Conservation (phyloP, 331 rosid genomes). For the Rosa hybrid region DNA sequence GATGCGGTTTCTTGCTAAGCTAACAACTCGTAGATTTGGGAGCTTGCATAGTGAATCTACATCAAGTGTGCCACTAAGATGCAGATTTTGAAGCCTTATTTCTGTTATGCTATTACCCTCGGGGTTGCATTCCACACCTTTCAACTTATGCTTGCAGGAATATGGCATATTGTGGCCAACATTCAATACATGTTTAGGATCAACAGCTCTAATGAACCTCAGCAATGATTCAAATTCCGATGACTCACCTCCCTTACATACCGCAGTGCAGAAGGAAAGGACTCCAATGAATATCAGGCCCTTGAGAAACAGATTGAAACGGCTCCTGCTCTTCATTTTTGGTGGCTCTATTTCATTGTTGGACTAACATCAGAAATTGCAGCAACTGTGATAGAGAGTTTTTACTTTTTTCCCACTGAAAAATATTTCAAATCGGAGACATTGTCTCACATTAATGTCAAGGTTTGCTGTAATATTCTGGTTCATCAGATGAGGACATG, state of each 20-base stretch:
- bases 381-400: neutral
- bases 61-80: conserved; percentile 59
- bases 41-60: conserved; percentile 60
- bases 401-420: neutral
- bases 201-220: conserved; percentile 35
- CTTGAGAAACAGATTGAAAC: conserved; percentile 22
- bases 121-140: conserved; percentile 44
- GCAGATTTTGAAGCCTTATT: conserved; percentile 53
- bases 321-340: conserved; percentile 31
- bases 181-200: conserved; percentile 30
- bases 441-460: neutral
- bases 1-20: conserved; percentile 56
- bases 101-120: conserved; percentile 39
- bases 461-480: conserved; percentile 8
- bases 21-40: conserved; percentile 44
- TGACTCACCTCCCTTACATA: conserved; percentile 15
- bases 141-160: conserved; percentile 30
- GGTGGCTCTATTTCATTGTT: conserved; percentile 6
- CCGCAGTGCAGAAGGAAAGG: conserved; percentile 5
- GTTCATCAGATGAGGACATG: conserved; percentile 35
- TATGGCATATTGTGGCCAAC: neutral
- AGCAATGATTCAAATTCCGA: conserved; percentile 33
- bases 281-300: conserved; percentile 21
- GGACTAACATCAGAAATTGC: conserved; percentile 15
- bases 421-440: conserved; percentile 2